Evolutionary conservation across 371 early-diverging fungal genomes (phyloP).

Genomic region (Rhizopus delemar): DNA sequence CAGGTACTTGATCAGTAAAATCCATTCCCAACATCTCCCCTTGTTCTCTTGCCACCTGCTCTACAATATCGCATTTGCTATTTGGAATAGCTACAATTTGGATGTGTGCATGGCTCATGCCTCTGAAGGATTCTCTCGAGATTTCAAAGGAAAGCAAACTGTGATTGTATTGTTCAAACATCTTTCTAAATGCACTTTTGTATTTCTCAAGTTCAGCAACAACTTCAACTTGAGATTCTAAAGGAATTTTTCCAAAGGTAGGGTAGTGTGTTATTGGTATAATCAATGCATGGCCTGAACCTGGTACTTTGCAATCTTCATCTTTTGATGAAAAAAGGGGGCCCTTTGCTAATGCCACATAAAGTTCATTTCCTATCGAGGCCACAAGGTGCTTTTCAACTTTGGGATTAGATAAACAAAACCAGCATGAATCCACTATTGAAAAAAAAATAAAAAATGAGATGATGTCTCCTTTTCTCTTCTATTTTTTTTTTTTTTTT

Average conservation of each 20-base stretch:
- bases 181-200: conserved; percentile 49
- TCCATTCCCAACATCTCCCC: conserved; percentile 39
- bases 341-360: conserved; percentile 79
- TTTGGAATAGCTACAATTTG: conserved; percentile 63
- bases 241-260: conserved; percentile 50
- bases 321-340: conserved; percentile 45
- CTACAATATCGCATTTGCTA: conserved; percentile 36
- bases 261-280: conserved; percentile 75
- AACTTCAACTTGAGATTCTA: conserved; percentile 41
- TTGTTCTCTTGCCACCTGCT: conserved; percentile 35
- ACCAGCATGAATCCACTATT: conserved; percentile 75
- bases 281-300: conserved; percentile 72
- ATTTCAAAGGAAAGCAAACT: conserved; percentile 74
- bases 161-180: conserved; percentile 54
- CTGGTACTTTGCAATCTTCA: conserved; percentile 46
- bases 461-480: background rate
- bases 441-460: background rate
- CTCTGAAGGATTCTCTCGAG: conserved; percentile 46
- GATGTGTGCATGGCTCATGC: conserved; percentile 61
- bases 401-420: conserved; percentile 81
- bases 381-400: conserved; percentile 80
- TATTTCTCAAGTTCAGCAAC: conserved; percentile 62
- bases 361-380: conserved; percentile 71
- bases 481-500: background rate
- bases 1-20: conserved; percentile 47